Evolutionary conservation across 768 basidiomycete genomes (phyloP), one percentile per base, ranked within the genome.

Genomic region (Lentinula detonsa): DNA sequence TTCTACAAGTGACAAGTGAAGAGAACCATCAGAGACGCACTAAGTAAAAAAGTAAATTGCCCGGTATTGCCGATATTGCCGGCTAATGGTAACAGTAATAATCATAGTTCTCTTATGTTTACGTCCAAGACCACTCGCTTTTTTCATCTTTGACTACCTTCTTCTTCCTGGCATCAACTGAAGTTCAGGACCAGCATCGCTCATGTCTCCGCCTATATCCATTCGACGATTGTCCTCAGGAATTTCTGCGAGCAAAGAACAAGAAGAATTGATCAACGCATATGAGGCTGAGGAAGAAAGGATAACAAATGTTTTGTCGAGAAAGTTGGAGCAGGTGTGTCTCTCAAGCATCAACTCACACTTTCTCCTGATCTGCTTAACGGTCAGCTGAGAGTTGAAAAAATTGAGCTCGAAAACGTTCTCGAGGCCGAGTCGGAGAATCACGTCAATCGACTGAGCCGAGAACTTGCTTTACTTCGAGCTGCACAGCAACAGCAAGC

Each of bases 241-340:
- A 37, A 84, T 79, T 67, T 75, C 84, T 42, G 80, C 76, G 62
- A 82, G 75, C 59, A 81, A 81, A 64, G 72, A 78, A 42, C 83
- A 87, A 66, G 91, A 93, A 69, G 87, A 84, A 57, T 78, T 93
- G 69, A 93, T 93, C 69, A 92, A 93, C 72, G 88, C 88, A 21
- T 93, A 92, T 71, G 91, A 93, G 67, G 92, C 91, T 10, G 91
- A 94, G 73, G 91, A 94, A 73, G 92, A 94, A 70, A 85, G 91
- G 49, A 92, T 94, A 59, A 88, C 91, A 65, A 93, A 92, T 62
- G 78, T 89, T 6, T 75, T 94, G 59, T 92, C 88, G 31, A 79
- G 91, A 65, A 94, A 93, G 71, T 78, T 94, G 56, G 90, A 93
- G 74, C 82, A 90, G 86, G 92, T 90, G 61, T 57, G 78, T 70